These are phyloP conservation scores for Cercospora nicotianae DNA, from an alignment of 2,329 filamentous ascomycete genomes.

Conservation along the genomic window DNA sequence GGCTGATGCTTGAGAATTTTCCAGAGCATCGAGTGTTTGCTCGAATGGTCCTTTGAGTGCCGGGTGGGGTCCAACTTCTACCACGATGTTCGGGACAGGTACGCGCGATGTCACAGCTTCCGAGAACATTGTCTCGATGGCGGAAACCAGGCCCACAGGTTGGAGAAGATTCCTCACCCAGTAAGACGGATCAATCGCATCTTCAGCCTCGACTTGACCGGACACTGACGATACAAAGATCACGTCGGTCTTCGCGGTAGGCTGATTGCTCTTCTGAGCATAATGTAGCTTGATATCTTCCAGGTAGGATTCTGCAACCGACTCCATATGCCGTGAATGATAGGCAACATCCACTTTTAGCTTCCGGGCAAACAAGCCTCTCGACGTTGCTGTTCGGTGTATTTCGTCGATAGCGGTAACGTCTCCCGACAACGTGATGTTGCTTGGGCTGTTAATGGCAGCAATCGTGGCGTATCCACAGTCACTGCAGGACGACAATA, in stretches of 20 bases:
- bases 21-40: not conserved
- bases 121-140: not conserved
- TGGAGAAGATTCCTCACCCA: slow-evolving; percentile 9
- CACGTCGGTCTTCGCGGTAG: not conserved
- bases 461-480: slow-evolving; percentile 24
- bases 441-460: slow-evolving; percentile 44
- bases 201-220: not conserved
- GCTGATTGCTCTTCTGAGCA: not conserved
- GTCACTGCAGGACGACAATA: not conserved
- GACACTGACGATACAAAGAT: not conserved
- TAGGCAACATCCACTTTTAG: slow-evolving; percentile 49
- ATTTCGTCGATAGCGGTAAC: slow-evolving; percentile 38
- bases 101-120: not conserved
- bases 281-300: not conserved
- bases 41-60: slow-evolving; percentile 11
- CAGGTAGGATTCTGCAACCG: slow-evolving; percentile 16
- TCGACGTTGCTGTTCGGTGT: slow-evolving; percentile 34
- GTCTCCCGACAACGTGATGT: slow-evolving; percentile 49
- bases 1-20: not conserved
- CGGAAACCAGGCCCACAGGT: not conserved
- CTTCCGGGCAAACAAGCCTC: slow-evolving; percentile 41
- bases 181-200: not conserved
- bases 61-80: slow-evolving; percentile 16
- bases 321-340: slow-evolving; percentile 44
- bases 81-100: not conserved